These are phyloP conservation scores for Blakeslea trispora DNA, from an alignment of 371 early-diverging fungal genomes.

Conservation along the genomic window DNA sequence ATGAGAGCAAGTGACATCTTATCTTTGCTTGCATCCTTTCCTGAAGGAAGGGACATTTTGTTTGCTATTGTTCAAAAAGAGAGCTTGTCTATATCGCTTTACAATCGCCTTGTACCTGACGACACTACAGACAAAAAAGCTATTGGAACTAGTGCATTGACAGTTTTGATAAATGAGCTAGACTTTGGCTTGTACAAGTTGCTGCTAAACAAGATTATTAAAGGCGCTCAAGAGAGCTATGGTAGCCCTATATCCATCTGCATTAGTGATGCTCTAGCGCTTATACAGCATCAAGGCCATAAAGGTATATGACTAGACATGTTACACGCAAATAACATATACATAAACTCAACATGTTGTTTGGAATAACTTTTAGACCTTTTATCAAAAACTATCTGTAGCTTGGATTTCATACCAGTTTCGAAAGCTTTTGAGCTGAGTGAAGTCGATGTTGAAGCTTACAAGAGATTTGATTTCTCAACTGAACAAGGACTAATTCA, in stretches of 20 bases:
- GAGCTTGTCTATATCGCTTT: no score
- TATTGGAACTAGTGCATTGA: not conserved
- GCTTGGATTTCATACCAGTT: not conserved
- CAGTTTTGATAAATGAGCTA: not conserved
- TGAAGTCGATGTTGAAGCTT: not conserved
- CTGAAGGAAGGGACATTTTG: no score
- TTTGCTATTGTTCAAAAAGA: no score
- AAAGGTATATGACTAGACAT: not conserved
- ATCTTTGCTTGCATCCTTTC: no score
- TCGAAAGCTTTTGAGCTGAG: not conserved
- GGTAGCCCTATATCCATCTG: not conserved
- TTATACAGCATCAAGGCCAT: not conserved
- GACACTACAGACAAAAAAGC: no score
- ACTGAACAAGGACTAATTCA: not conserved
- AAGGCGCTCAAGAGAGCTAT: not conserved
- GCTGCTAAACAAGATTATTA: not conserved
- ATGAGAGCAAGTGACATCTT: no score
- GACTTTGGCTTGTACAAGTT: not conserved
- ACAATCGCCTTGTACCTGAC: no score
- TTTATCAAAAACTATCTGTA: not conserved
- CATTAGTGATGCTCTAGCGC: not conserved
- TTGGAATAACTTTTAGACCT: not conserved
- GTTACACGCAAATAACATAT: no score
- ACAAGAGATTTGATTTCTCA: not conserved
- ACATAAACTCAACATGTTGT: no score